Evolutionary conservation across 371 early-diverging fungal genomes (phyloP).

Genomic region (Haplosporangium sp.): DNA sequence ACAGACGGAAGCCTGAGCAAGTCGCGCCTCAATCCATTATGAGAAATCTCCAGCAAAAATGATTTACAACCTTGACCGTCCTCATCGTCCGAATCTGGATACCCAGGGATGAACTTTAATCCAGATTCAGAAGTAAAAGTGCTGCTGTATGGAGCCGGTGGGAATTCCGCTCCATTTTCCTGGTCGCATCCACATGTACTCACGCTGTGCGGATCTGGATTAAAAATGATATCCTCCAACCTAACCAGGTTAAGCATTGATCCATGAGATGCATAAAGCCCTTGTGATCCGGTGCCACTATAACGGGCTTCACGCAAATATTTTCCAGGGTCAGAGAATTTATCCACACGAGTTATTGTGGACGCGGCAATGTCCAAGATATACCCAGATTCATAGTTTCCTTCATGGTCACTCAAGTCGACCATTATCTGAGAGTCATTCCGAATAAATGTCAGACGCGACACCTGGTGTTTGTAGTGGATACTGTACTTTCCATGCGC

Average conservation of each 20-base stretch:
- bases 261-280: conserved; percentile 17
- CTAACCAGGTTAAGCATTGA: conserved; percentile 17
- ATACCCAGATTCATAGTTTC: conserved; percentile 13
- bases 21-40: too few species aligned
- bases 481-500: conserved; percentile 16
- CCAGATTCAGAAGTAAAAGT: too few species aligned
- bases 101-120: too few species aligned
- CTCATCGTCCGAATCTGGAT: too few species aligned
- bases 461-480: background rate
- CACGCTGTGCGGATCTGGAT: conserved; percentile 7
- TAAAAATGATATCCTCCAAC: conserved; percentile 10
- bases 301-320: conserved; percentile 2
- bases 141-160: too few species aligned
- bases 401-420: conserved; percentile 7
- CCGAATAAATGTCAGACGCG: conserved; percentile 17
- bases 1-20: too few species aligned
- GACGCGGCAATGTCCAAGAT: conserved; percentile 15
- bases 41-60: too few species aligned
- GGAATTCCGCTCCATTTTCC: background rate
- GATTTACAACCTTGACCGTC: too few species aligned
- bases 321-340: conserved; percentile 8
- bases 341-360: background rate
- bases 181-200: conserved; percentile 8
- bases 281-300: conserved; percentile 1
- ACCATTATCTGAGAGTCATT: conserved; percentile 19